Evolutionary conservation across 192 early-diverging fungal species (phyloP).

Genomic region (Backusella psychrophila): DNA sequence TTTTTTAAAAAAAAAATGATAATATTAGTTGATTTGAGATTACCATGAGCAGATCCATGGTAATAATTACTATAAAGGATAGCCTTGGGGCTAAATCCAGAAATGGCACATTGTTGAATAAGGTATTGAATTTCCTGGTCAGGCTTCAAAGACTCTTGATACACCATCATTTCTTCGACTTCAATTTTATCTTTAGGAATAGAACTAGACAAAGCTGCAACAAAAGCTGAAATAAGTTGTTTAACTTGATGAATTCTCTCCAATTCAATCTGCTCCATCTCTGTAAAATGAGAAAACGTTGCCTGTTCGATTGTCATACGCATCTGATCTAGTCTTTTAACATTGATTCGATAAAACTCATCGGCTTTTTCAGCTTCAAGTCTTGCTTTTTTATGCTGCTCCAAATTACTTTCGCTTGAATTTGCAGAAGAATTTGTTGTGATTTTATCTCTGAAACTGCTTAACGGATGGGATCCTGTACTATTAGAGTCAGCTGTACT

Average conservation of each 20-base stretch:
- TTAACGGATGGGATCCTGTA: background rate
- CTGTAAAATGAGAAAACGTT: slow-evolving; percentile 54
- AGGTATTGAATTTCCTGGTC: slow-evolving; percentile 74
- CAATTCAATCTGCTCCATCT: slow-evolving; percentile 51
- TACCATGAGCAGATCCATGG: slow-evolving; percentile 61
- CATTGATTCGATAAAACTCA: slow-evolving; percentile 59
- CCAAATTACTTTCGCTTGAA: slow-evolving; percentile 14
- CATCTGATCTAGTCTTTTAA: slow-evolving; percentile 61
- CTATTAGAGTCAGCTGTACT: slow-evolving; percentile 21
- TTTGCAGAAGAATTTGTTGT: background rate
- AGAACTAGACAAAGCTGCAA: slow-evolving; percentile 42
- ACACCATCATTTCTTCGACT: slow-evolving; percentile 54
- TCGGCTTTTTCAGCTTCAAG: slow-evolving; percentile 66
- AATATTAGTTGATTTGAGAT: background rate
- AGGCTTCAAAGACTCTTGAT: slow-evolving; percentile 73
- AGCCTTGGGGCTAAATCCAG: slow-evolving; percentile 63
- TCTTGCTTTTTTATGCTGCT: slow-evolving; percentile 49
- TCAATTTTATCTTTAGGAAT: slow-evolving; percentile 53
- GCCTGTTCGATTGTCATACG: slow-evolving; percentile 68
- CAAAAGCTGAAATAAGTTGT: slow-evolving; percentile 47
- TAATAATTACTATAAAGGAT: slow-evolving; percentile 72
- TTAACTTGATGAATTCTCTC: slow-evolving; percentile 32
- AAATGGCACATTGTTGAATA: slow-evolving; percentile 70
- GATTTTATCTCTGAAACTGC: slow-evolving; percentile 27
- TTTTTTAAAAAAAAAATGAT: too few relatives aligned